phyloP scores from a whole-genome alignment of 148 eudicot genomes.

The Gaultheria prostrata region DNA sequence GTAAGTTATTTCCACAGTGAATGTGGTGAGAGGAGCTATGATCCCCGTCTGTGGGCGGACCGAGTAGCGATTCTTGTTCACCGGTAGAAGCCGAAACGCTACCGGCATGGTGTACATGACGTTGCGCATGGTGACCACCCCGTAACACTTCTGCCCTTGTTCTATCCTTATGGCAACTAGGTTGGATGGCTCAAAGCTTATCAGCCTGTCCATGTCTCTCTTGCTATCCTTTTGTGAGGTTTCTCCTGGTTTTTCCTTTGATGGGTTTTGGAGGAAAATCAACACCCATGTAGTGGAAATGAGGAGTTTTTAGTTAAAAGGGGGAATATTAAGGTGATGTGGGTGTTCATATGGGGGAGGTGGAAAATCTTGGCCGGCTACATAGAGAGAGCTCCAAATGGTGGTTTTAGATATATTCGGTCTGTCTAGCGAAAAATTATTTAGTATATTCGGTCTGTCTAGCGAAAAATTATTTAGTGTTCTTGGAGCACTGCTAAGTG shows the following conservation, averaged over 20 bases:
- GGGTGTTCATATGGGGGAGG: slow-evolving; percentile 13
- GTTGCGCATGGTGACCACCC: slow-evolving; percentile 41
- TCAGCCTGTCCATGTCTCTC: slow-evolving; percentile 40
- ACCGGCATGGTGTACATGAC: slow-evolving; percentile 66
- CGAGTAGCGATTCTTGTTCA: slow-evolving; percentile 32
- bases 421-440: not conserved
- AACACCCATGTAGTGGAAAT: slow-evolving; percentile 13
- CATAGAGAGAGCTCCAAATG: slow-evolving; percentile 22
- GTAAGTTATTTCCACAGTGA: slow-evolving; percentile 37
- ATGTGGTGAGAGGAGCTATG: slow-evolving; percentile 36
- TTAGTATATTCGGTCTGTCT: slow-evolving; percentile 12
- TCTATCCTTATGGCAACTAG: slow-evolving; percentile 39
- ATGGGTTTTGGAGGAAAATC: slow-evolving; percentile 6
- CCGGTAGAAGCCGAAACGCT: slow-evolving; percentile 44
- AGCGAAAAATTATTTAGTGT: no score
- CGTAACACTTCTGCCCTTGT: slow-evolving; percentile 39
- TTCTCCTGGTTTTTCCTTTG: not conserved
- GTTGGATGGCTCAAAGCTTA: slow-evolving; percentile 53
- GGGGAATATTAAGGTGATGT: not conserved
- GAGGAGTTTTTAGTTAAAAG: not conserved
- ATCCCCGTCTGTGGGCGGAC: slow-evolving; percentile 44
- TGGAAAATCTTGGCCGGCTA: slow-evolving; percentile 28
- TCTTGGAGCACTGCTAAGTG: no score
- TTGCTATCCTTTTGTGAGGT: not conserved
- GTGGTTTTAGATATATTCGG: slow-evolving; percentile 30